Conservation (phyloP, 2,329 filamentous ascomycete species). For the Graphium sp. region DNA sequence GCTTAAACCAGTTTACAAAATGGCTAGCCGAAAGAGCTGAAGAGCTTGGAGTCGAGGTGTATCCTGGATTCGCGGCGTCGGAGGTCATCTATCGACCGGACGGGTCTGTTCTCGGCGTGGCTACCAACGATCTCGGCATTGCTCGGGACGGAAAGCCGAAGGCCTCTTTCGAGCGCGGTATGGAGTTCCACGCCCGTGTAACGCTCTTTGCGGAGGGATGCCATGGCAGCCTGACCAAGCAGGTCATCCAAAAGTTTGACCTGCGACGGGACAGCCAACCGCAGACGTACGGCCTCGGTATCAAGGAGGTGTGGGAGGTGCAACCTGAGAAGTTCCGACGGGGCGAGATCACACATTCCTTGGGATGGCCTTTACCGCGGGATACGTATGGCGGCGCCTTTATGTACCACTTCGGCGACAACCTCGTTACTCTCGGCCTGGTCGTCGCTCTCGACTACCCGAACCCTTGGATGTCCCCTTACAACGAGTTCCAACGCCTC, state of each 20-base stretch:
- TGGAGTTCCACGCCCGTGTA: slow-evolving; percentile 91
- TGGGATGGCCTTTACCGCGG: slow-evolving; percentile 79
- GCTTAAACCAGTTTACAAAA: slow-evolving; percentile 83
- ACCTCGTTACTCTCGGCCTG: slow-evolving; percentile 79
- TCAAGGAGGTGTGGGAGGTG: slow-evolving; percentile 97
- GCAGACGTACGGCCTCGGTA: slow-evolving; percentile 85
- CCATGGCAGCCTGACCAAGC: slow-evolving; percentile 88
- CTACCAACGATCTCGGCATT: slow-evolving; percentile 87
- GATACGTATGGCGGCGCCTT: slow-evolving; percentile 96
- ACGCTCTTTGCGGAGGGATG: slow-evolving; percentile 92
- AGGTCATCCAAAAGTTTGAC: slow-evolving; percentile 88
- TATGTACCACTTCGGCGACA: slow-evolving; percentile 99
- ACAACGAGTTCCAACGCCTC: slow-evolving; percentile 94
- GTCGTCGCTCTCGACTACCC: slow-evolving; percentile 90
- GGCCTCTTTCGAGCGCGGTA: slow-evolving; percentile 83
- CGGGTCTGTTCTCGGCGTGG: slow-evolving; percentile 82
- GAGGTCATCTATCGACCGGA: slow-evolving; percentile 79
- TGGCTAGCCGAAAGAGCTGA: slow-evolving; percentile 96
- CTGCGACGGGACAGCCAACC: slow-evolving; percentile 75
- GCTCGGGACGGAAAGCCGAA: slow-evolving; percentile 69
- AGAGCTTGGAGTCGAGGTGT: slow-evolving; percentile 88
- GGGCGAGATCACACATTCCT: slow-evolving; percentile 71
- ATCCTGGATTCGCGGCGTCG: slow-evolving; percentile 86
- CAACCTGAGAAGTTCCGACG: slow-evolving; percentile 82
- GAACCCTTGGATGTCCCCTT: slow-evolving; percentile 93